Percentiles rank a stretch among this genome's conserved stretches.
phyloP scores from a whole-genome alignment of 164 flowering plant species.

The Magnolia changhungtana region DNA sequence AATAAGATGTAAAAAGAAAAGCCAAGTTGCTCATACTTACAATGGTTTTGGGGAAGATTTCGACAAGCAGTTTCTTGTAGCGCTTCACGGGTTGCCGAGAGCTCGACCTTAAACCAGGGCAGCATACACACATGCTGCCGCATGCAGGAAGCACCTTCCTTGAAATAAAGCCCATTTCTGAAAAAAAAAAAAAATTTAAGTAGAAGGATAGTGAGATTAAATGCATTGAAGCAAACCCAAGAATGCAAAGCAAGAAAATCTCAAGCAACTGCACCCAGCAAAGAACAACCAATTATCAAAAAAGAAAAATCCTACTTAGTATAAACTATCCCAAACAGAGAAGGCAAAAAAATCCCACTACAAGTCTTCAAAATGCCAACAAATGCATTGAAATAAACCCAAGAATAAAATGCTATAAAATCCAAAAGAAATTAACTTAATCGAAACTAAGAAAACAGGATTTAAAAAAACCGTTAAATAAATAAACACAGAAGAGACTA shows the following conservation, averaged over 20 bases:
- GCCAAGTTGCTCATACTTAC: slow-evolving; percentile 34
- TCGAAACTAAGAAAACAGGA: neutral
- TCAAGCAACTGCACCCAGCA: too few species aligned
- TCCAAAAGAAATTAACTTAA: neutral
- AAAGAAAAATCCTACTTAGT: too few species aligned
- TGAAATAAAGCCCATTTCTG: slow-evolving; percentile 84
- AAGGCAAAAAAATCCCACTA: neutral
- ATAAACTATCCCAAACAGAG: neutral
- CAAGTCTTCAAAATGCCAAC: neutral
- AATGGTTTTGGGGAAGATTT: slow-evolving; percentile 75
- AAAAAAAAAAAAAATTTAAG: too few species aligned
- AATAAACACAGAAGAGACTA: too few species aligned
- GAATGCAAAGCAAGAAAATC: neutral
- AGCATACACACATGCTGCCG: slow-evolving; percentile 83
- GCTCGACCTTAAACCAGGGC: slow-evolving; percentile 90
- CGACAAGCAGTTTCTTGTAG: slow-evolving; percentile 83
- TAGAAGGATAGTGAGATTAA: neutral
- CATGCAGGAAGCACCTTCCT: slow-evolving; percentile 83
- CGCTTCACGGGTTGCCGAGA: slow-evolving; percentile 94
- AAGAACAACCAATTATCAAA: too few species aligned
- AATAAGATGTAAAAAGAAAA: neutral
- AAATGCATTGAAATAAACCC: neutral
- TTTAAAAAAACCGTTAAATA: too few species aligned
- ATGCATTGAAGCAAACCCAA: neutral
- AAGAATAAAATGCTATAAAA: neutral